These are phyloP conservation scores for Erysimum pusillum DNA, from an alignment of 441 rosid species.

Conservation along the genomic window DNA sequence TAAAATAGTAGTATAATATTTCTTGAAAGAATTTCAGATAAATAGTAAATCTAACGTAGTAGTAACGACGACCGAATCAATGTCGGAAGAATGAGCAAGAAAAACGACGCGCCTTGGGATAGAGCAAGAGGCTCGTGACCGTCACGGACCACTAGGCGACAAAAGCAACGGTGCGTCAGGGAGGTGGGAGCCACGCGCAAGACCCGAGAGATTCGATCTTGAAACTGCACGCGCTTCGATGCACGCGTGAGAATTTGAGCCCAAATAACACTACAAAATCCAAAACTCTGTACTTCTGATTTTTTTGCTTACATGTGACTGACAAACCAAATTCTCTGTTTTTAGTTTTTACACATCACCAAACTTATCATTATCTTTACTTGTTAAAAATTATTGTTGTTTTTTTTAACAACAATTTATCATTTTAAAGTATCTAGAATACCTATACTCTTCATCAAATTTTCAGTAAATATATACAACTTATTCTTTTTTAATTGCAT, in stretches of 20 bases:
- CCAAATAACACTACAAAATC: constrained; percentile 28
- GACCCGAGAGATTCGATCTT: constrained; percentile 49
- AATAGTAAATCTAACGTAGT: constrained; percentile 30
- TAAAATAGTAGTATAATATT: constrained; percentile 20
- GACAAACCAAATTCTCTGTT: constrained; percentile 39
- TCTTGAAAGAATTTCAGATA: constrained; percentile 31
- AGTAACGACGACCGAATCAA: constrained; percentile 43
- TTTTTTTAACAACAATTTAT: not conserved
- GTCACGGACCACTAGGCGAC: constrained; percentile 52
- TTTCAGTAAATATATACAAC: not conserved
- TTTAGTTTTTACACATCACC: constrained; percentile 17
- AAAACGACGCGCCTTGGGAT: constrained; percentile 47
- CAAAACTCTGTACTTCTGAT: constrained; percentile 35
- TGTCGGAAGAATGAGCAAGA: constrained; percentile 44
- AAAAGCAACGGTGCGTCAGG: constrained; percentile 51
- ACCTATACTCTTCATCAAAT: not conserved
- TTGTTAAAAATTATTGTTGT: not conserved
- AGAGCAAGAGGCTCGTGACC: constrained; percentile 44
- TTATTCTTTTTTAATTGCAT: not conserved
- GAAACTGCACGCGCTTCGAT: constrained; percentile 38
- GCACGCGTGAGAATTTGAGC: constrained; percentile 47
- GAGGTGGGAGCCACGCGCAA: constrained; percentile 36
- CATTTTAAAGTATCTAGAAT: not conserved
- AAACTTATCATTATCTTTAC: not conserved
- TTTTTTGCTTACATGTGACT: constrained; percentile 43